Evolutionary conservation across 495 filamentous ascomycete genomes (phyloP), one percentile per base, ranked within the genome.

Genomic region (Aspergillus heteromorphus): DNA sequence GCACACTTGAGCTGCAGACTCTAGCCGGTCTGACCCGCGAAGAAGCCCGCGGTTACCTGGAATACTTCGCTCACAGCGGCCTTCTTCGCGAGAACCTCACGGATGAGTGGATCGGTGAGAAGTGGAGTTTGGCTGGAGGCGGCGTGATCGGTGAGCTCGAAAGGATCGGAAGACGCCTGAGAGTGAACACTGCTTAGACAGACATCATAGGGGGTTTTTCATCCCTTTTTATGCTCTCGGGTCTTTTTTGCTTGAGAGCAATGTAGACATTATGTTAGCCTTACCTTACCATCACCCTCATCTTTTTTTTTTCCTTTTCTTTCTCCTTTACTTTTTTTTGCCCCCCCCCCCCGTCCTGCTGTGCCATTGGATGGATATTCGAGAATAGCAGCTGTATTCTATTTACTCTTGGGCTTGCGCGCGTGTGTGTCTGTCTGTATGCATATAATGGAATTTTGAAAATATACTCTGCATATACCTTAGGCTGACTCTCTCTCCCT

Each of bases 61-160:
- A 97, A 76, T 97, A 97, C 71, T 97, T 91, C 73, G 92, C 89
- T 3, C 80, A 77, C 20, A 95, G 90, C 68, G 93, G 93, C 16
- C 73, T 97, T 61, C 66, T 95, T 63, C 81, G 87, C 49, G 68
- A 80, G 51, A 73, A 68, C 41, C 76, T 96, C 40, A 86, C 87
- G 60, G 86, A 92, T 65, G 72, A 73, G 58, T 80, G 78, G 56
- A 89, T 97, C 25, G 77, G 79, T 36, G 90, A 96, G 79, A 89
- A 87, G 74, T 96, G 89, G 88, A 85, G 82, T 49, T 57, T 97
- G 61, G 83, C 86, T 54, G 89, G 90, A 17, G 80, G 81, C 55
- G 91, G 91, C n/a, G 76, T 92, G 48, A 75, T 96, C 45, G 90
- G 88, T 18, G 91, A 96, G 79, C 81, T 92, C 73, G 84, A 89